Conservation (phyloP, 176 grass and related monocot genomes). For the Avena eriantha region DNA sequence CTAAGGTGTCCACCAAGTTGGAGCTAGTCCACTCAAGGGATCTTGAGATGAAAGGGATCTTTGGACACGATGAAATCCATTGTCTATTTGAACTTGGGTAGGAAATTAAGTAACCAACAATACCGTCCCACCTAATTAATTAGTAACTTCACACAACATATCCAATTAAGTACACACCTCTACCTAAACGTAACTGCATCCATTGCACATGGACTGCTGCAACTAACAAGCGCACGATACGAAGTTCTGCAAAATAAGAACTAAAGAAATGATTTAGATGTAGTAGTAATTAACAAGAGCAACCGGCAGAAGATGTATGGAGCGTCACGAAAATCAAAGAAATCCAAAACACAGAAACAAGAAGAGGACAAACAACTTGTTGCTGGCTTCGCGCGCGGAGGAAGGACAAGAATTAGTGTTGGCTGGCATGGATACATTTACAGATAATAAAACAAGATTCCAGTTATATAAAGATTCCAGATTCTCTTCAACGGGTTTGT, state of each 20-base stretch:
- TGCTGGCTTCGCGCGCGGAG: not conserved
- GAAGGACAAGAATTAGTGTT: not conserved
- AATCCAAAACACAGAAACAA: not conserved
- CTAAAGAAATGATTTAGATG: not conserved
- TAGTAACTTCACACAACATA: not conserved
- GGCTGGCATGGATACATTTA: not conserved
- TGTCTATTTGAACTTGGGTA: not conserved
- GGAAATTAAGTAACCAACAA: not conserved
- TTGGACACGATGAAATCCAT: not conserved
- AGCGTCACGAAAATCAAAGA: not conserved
- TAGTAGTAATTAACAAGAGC: not conserved
- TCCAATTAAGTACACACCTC: not conserved
- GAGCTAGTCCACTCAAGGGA: not conserved
- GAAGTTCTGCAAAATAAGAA: not conserved
- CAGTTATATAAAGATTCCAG: not conserved
- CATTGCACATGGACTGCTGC: not conserved
- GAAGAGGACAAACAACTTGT: not conserved
- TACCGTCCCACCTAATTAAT: constrained; percentile 38
- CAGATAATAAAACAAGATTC: not conserved
- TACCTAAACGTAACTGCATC: not conserved
- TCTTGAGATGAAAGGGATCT: constrained; percentile 35
- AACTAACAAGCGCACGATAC: not conserved
- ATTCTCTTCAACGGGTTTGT: constrained; percentile 23
- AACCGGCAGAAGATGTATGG: constrained; percentile 3
- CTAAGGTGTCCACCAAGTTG: constrained; percentile 1